phyloP scores from a whole-genome alignment of 2,329 filamentous ascomycete genomes.

The Aspergillus pseudoglaucus region DNA sequence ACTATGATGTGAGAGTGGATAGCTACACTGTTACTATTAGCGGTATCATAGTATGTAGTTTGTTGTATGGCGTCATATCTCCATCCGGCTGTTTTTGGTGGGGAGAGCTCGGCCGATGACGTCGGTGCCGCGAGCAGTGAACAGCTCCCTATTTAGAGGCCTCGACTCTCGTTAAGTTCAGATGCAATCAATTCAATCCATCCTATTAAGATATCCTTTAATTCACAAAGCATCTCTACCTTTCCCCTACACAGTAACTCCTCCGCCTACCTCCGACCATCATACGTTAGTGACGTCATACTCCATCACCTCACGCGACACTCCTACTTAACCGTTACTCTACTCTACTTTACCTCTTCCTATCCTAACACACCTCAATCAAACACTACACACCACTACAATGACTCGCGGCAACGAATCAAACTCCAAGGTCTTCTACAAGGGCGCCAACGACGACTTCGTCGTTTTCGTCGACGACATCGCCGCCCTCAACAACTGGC shows the following conservation, averaged over 20 bases:
- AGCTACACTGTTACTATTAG: too few relatives aligned
- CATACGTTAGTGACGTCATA: constrained; percentile 16
- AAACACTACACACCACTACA: constrained; percentile 12
- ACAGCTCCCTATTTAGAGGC: background rate
- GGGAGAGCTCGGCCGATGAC: too few relatives aligned
- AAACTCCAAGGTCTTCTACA: constrained; percentile 77
- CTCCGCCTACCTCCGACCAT: constrained; percentile 1
- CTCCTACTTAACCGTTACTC: background rate
- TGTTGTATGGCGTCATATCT: too few relatives aligned
- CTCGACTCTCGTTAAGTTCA: too few relatives aligned
- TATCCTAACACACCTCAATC: background rate
- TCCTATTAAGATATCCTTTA: background rate
- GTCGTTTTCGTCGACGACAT: constrained; percentile 48
- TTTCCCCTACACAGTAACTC: constrained; percentile 7
- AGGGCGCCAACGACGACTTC: constrained; percentile 66
- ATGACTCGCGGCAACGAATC: constrained; percentile 67
- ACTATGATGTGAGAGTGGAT: background rate
- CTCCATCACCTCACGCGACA: constrained; percentile 12
- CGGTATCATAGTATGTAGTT: too few relatives aligned
- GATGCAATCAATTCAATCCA: too few relatives aligned
- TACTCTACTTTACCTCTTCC: background rate
- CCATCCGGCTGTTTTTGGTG: too few relatives aligned
- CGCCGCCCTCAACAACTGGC: constrained; percentile 71
- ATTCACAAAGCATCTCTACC: background rate
- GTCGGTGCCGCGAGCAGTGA: too few relatives aligned